These are phyloP conservation scores for Cystobasidium pallidum DNA, from an alignment of 1,284 basidiomycete genomes.

Conservation along the genomic window DNA sequence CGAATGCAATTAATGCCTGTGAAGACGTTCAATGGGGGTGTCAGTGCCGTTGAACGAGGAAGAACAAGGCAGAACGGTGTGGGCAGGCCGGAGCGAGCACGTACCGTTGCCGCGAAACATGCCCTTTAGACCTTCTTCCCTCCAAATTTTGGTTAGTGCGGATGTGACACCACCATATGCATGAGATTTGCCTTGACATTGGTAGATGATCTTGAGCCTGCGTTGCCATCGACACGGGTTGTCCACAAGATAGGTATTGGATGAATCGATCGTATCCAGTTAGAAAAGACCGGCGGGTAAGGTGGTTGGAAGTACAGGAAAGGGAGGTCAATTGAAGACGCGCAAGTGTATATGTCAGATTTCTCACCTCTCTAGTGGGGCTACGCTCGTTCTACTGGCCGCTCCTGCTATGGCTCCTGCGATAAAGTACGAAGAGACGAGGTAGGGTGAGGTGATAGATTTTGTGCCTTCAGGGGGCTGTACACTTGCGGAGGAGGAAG, in stretches of 20 bases:
- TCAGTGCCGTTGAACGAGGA: too few species aligned
- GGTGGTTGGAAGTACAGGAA: neutral
- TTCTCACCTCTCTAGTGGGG: constrained; percentile 48
- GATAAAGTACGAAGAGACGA: constrained; percentile 44
- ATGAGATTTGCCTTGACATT: constrained; percentile 51
- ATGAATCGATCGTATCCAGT: neutral
- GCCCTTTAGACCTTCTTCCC: constrained; percentile 52
- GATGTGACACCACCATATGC: constrained; percentile 51
- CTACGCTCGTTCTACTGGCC: constrained; percentile 50
- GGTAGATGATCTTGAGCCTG: constrained; percentile 51
- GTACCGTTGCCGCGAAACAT: constrained; percentile 40
- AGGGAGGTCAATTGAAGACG: neutral
- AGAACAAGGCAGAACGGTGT: too few species aligned
- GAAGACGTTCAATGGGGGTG: too few species aligned
- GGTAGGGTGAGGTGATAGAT: constrained; percentile 31
- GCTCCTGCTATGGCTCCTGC: constrained; percentile 53
- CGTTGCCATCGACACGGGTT: neutral
- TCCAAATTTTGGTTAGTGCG: constrained; percentile 52
- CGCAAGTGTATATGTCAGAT: neutral
- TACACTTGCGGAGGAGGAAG: neutral
- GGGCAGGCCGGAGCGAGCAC: neutral
- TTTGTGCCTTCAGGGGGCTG: constrained; percentile 13
- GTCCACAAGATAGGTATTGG: neutral
- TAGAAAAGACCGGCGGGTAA: constrained; percentile 2
- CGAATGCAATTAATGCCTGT: constrained; percentile 50